Evolutionary conservation across 306 rosid species (phyloP).

Genomic region (Lathyrus aphaca): DNA sequence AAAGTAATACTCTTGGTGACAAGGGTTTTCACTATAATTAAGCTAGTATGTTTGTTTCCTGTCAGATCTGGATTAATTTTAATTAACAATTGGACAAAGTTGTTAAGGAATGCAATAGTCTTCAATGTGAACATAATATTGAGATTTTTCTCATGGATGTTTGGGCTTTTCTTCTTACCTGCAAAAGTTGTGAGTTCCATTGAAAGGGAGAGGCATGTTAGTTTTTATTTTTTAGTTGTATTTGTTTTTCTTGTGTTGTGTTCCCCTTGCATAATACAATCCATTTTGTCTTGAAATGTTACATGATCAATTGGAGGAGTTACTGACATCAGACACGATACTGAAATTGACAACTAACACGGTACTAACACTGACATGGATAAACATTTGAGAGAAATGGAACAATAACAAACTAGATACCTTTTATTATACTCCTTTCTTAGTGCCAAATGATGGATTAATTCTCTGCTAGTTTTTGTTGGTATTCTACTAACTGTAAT

Average conservation of each 20-base stretch:
- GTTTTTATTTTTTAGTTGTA: conserved; percentile 39
- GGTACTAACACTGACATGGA: too few relatives aligned
- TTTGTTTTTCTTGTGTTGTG: too few relatives aligned
- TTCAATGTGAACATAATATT: conserved; percentile 53
- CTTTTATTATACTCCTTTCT: too few relatives aligned
- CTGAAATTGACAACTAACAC: not conserved
- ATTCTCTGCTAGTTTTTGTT: not conserved
- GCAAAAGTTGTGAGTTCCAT: conserved; percentile 57
- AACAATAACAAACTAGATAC: conserved; percentile 3
- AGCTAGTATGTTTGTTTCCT: conserved; percentile 53
- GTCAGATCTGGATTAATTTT: conserved; percentile 48
- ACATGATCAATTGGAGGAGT: conserved; percentile 1
- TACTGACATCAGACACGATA: not conserved
- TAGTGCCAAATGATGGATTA: not conserved
- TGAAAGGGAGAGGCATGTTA: conserved; percentile 70
- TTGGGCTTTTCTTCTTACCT: conserved; percentile 66
- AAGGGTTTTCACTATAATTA: conserved; percentile 53
- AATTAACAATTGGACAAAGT: conserved; percentile 57
- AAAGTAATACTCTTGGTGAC: conserved; percentile 52
- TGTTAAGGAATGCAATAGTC: conserved; percentile 50
- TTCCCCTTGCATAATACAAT: too few relatives aligned
- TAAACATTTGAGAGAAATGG: not conserved
- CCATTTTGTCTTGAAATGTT: not conserved
- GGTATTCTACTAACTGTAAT: conserved; percentile 5
- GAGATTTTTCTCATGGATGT: conserved; percentile 50